Evolutionary conservation across 73 alveolate species (phyloP), one percentile per base, ranked within the genome.

Genomic region (Vitrella brassicaformis): DNA sequence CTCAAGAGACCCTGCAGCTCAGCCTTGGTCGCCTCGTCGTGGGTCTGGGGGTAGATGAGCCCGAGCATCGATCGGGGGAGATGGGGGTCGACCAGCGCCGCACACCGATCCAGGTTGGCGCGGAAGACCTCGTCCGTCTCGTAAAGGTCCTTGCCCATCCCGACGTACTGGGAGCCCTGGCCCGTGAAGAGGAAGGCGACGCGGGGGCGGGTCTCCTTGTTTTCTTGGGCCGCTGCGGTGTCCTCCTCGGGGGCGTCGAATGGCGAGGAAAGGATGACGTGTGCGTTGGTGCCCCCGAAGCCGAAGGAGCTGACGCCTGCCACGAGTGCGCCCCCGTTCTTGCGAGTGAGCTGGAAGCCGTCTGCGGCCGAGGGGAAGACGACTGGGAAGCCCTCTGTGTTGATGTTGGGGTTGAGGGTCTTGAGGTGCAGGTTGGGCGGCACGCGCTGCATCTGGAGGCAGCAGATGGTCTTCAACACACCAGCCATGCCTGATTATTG

Each of bases 401-500:
- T 76, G 71, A 75, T 75, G 67, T 75, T 75, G 39, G 82, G 82
- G 46, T 75, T 75, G 71, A 75, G 28, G 26, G 25, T 75, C 29
- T 75, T 76, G 71, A 75, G n/a, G 22, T 67, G 75, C 71, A 75
- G 32, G 71, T 75, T 75, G 46, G 82, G 82, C 0, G 82, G 65
- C 47, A 75, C 46, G 25, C 66, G 81, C 27, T 73, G 32, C 27
- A 27, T 27, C 28, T n/a, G 69, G n/a, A 19, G 25, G 69, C 30
- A 25, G 25, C 10, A 25, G 69, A 64, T 64, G 69, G 10, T 30
- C 22, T 9, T 27, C n/a, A 66, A 0, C 1, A 14, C 31, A 27
- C 28, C 39, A 9, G 30, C 32, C 71, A 66, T 25, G 19, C 10
- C 9, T 27, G 64, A 18, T 10, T 45, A n/a, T n/a, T n/a, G n/a